A percentile compares a stretch with the other conserved stretches of the same genome.
These are phyloP conservation scores for Juglanconis juglandina DNA, from an alignment of 2,329 filamentous ascomycete species.

Conservation along the genomic window DNA sequence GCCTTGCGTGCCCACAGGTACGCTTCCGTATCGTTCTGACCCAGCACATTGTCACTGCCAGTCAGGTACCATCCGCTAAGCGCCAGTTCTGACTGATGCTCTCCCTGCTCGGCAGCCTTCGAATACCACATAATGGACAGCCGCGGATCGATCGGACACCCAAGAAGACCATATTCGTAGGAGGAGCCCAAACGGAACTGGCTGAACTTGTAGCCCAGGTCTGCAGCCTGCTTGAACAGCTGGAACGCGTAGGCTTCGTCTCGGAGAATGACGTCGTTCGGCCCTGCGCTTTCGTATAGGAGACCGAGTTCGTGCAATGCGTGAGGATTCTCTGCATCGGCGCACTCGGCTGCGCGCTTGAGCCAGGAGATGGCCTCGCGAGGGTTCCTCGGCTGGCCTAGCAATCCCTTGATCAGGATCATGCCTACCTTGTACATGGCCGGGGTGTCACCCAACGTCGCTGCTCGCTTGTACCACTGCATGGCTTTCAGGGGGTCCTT, in stretches of 20 bases:
- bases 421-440: slow-evolving; percentile 99
- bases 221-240: slow-evolving; percentile 80
- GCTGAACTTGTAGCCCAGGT: slow-evolving; percentile 90
- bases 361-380: slow-evolving; percentile 88
- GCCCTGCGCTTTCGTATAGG: slow-evolving; percentile 60
- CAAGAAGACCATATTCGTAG: slow-evolving; percentile 84
- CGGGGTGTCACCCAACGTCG: slow-evolving; percentile 81
- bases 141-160: slow-evolving; percentile 76
- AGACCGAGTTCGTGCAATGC: slow-evolving; percentile 84
- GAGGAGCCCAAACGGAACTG: slow-evolving; percentile 86
- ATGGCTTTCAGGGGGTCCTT: slow-evolving; percentile 91
- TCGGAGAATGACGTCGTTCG: slow-evolving; percentile 70
- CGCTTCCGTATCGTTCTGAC: slow-evolving; percentile 91
- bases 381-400: slow-evolving; percentile 81
- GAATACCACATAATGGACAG: slow-evolving; percentile 93
- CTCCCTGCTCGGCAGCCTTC: slow-evolving; percentile 82
- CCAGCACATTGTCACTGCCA: slow-evolving; percentile 79
- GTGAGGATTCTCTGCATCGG: slow-evolving; percentile 87
- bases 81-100: slow-evolving; percentile 87
- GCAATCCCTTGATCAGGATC: slow-evolving; percentile 86
- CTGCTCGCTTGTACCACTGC: slow-evolving; percentile 96
- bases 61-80: slow-evolving; percentile 94
- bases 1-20: slow-evolving; percentile 97
- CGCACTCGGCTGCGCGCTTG: slow-evolving; percentile 84
- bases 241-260: slow-evolving; percentile 80